phyloP scores from a whole-genome alignment of 2,329 filamentous ascomycete species.

The Neonectria sp. region DNA sequence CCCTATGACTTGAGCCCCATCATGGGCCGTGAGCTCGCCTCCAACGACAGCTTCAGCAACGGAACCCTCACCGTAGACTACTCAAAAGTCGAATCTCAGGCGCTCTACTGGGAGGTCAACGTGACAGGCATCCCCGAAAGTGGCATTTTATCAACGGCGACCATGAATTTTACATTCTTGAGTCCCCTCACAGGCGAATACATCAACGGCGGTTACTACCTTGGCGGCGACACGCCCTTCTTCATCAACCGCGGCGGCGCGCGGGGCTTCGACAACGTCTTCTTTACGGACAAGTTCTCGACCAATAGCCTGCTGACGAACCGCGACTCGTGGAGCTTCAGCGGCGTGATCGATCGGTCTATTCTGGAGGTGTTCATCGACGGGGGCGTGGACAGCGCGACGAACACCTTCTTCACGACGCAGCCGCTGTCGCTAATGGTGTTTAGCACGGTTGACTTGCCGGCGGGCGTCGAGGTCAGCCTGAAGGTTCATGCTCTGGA shows the following conservation, averaged over 20 bases:
- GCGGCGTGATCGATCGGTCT: constrained; percentile 54
- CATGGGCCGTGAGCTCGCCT: constrained; percentile 60
- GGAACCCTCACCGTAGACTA: constrained; percentile 66
- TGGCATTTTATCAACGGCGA: constrained; percentile 38
- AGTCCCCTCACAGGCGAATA: constrained; percentile 46
- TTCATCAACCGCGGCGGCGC: constrained; percentile 49
- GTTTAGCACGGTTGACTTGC: constrained; percentile 38
- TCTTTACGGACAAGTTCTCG: constrained; percentile 53
- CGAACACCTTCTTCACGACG: constrained; percentile 50
- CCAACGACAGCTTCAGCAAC: constrained; percentile 62
- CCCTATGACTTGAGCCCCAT: constrained; percentile 66
- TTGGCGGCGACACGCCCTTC: constrained; percentile 47
- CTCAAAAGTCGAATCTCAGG: constrained; percentile 54
- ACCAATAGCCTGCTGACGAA: constrained; percentile 33
- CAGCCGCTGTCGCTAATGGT: constrained; percentile 46
- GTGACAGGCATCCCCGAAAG: constrained; percentile 56
- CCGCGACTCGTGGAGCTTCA: constrained; percentile 46
- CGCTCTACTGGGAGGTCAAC: constrained; percentile 70
- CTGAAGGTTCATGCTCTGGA: constrained; percentile 44
- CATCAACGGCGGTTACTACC: constrained; percentile 46
- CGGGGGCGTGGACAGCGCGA: constrained; percentile 52
- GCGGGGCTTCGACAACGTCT: constrained; percentile 48
- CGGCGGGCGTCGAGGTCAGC: constrained; percentile 39
- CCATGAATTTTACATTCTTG: constrained; percentile 49
- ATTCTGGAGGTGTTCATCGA: constrained; percentile 54